Conservation (phyloP, 2,329 filamentous ascomycete genomes). For the Sclerotinia spermophila region DNA sequence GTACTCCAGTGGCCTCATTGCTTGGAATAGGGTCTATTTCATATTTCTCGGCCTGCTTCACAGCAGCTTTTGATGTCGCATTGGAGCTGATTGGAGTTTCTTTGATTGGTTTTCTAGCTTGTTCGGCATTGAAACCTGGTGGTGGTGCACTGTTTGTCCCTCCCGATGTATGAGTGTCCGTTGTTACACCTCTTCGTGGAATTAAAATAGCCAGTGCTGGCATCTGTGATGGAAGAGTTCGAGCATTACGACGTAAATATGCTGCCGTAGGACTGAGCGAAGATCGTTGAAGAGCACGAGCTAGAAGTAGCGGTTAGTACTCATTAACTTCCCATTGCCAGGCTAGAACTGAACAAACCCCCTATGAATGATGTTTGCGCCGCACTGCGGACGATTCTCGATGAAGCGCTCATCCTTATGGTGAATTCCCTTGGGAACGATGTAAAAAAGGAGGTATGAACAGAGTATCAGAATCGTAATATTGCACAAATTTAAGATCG, state of each 20-base stretch:
- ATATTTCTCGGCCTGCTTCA: constrained; percentile 27
- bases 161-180: constrained; percentile 54
- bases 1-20: constrained; percentile 31
- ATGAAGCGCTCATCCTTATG: constrained; percentile 37
- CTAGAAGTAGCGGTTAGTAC: constrained; percentile 22
- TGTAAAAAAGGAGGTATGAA: constrained; percentile 11
- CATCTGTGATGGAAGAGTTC: constrained; percentile 34
- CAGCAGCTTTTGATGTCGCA: constrained; percentile 31
- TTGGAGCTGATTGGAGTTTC: constrained; percentile 35
- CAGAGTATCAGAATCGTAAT: neutral
- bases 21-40: constrained; percentile 31
- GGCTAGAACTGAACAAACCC: constrained; percentile 27
- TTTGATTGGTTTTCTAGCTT: constrained; percentile 62
- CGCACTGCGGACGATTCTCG: constrained; percentile 38
- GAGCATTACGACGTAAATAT: constrained; percentile 37
- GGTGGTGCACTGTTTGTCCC: constrained; percentile 52
- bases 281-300: constrained; percentile 34
- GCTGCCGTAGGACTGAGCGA: constrained; percentile 30
- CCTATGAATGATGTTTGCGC: constrained; percentile 35
- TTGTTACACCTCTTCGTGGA: constrained; percentile 54
- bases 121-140: constrained; percentile 66
- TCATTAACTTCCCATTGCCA: too few relatives aligned
- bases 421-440: constrained; percentile 3
- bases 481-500: neutral
- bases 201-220: constrained; percentile 55